Evolutionary conservation across 2,329 filamentous ascomycete species (phyloP).

Genomic region (Lachnellula subtilissima): DNA sequence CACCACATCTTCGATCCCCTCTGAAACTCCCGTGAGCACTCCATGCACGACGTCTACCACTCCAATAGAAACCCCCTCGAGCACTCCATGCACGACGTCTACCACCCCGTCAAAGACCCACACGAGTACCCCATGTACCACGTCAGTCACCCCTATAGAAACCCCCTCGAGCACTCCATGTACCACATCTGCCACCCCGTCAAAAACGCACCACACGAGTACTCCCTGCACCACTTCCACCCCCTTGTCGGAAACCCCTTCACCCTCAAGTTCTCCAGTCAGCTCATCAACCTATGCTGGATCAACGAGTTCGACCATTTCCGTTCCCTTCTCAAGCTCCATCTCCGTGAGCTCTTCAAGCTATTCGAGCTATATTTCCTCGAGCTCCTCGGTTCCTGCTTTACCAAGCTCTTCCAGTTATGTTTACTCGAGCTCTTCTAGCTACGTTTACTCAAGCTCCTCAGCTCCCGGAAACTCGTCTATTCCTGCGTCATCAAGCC

Average conservation of each 20-base stretch:
- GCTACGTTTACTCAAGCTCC: no score
- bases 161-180: conserved; percentile 2
- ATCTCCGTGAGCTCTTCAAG: no score
- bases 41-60: conserved; percentile 9
- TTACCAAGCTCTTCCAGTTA: not conserved
- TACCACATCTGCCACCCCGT: conserved; percentile 6
- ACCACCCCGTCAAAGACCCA: not conserved
- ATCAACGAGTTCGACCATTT: no score
- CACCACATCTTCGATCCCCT: conserved; percentile 9
- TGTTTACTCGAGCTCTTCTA: not conserved
- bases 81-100: conserved; percentile 9
- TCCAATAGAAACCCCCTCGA: conserved; percentile 1
- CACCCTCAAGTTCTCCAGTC: no score
- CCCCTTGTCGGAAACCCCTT: not conserved
- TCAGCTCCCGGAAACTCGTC: not conserved
- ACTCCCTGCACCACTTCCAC: conserved; percentile 4
- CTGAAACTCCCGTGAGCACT: conserved; percentile 7
- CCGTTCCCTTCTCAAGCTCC: no score
- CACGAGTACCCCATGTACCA: not conserved
- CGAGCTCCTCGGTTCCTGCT: no score
- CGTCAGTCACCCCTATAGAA: not conserved
- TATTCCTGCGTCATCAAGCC: not conserved
- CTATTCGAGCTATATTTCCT: no score
- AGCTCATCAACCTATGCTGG: no score
- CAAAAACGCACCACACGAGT: not conserved